Evolutionary conservation across 306 rosid genomes (phyloP).

Genomic region (Cucumis melo): DNA sequence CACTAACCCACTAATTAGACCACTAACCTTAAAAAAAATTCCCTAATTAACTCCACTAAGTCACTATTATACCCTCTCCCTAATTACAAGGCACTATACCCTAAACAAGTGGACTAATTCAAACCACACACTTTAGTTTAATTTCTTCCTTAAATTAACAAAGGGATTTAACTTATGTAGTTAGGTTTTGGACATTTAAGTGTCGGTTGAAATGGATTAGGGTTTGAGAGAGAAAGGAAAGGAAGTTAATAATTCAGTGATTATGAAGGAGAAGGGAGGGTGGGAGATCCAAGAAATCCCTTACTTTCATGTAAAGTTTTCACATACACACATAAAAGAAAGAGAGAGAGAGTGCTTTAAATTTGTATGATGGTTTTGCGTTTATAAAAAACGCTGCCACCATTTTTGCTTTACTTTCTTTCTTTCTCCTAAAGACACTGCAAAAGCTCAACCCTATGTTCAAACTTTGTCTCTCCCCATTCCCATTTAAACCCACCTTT

Average conservation of each 20-base stretch:
- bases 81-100: too few species aligned
- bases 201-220: too few species aligned
- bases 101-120: too few species aligned
- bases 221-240: background rate
- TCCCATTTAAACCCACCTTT: constrained; percentile 1
- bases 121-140: too few species aligned
- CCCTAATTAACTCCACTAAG: too few species aligned
- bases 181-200: too few species aligned
- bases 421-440: constrained; percentile 55
- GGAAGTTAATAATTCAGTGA: constrained; percentile 43
- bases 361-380: constrained; percentile 20
- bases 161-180: too few species aligned
- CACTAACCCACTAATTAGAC: too few species aligned
- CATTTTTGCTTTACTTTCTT: constrained; percentile 4
- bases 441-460: constrained; percentile 49
- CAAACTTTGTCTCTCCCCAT: constrained; percentile 73
- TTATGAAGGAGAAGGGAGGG: constrained; percentile 25
- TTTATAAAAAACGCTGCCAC: constrained; percentile 7
- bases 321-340: constrained; percentile 8
- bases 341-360: constrained; percentile 19
- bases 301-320: constrained; percentile 59
- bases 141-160: too few species aligned
- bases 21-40: too few species aligned
- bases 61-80: too few species aligned
- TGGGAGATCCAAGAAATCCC: constrained; percentile 79